phyloP scores from a whole-genome alignment of 2,329 filamentous ascomycete species.

The Pseudogymnoascus sp. region DNA sequence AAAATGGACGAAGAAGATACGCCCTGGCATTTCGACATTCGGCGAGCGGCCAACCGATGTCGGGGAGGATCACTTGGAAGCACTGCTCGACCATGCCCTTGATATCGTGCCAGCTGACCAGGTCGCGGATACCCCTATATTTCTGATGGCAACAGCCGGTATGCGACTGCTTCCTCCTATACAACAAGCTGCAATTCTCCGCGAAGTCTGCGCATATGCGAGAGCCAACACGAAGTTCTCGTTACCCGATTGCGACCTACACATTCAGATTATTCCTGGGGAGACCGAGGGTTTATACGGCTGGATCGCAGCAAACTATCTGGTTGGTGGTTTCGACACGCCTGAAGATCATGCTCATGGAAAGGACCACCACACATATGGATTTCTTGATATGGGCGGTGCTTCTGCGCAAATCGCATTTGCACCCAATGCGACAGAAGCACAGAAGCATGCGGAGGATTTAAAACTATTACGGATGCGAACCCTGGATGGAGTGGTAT shows the following conservation, averaged over 20 bases:
- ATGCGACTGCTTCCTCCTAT: conserved; percentile 75
- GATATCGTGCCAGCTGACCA: conserved; percentile 68
- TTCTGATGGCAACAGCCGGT: conserved; percentile 90
- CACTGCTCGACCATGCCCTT: conserved; percentile 74
- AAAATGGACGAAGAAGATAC: conserved; percentile 87
- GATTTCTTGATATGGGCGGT: conserved; percentile 96
- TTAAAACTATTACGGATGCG: conserved; percentile 79
- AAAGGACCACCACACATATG: conserved; percentile 87
- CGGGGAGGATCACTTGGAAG: conserved; percentile 71
- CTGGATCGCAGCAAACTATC: conserved; percentile 95
- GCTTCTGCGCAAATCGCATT: conserved; percentile 98
- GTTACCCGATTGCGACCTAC: conserved; percentile 79
- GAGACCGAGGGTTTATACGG: conserved; percentile 95
- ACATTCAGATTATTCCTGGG: conserved; percentile 90
- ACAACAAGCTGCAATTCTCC: conserved; percentile 65
- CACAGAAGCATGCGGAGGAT: conserved; percentile 80
- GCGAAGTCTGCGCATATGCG: conserved; percentile 76
- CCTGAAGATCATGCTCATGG: conserved; percentile 69
- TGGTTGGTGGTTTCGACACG: conserved; percentile 81
- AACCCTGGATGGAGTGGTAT: conserved; percentile 65
- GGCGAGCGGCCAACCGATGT: conserved; percentile 67
- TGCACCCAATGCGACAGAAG: conserved; percentile 85
- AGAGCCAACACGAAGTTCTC: conserved; percentile 68
- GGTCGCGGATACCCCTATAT: conserved; percentile 79
- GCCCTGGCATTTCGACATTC: conserved; percentile 87